phyloP scores from a whole-genome alignment of 371 early-diverging fungal genomes.

The Apophysomyces ossiformis region DNA sequence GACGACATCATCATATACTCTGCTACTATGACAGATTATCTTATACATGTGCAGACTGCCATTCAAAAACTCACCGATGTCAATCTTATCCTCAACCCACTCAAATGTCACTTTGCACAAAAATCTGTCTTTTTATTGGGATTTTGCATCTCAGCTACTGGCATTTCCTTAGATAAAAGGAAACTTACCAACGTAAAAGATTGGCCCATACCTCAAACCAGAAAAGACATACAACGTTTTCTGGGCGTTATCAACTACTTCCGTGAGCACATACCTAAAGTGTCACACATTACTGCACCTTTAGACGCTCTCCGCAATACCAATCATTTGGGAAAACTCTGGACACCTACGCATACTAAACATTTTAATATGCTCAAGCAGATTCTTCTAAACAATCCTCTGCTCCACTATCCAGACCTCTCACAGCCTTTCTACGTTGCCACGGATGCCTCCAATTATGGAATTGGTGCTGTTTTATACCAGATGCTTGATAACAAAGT shows the following conservation, averaged over 20 bases:
- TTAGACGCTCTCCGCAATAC: no score
- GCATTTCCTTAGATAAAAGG: conserved; percentile 13
- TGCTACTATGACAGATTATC: neutral
- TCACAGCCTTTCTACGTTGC: conserved; percentile 28
- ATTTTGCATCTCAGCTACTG: conserved; percentile 18
- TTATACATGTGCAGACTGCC: conserved; percentile 8
- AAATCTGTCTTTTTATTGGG: conserved; percentile 15
- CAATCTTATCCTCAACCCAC: conserved; percentile 21
- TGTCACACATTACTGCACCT: no score
- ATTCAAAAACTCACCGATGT: conserved; percentile 16
- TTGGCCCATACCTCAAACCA: conserved; percentile 8
- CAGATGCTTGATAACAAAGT: conserved; percentile 14
- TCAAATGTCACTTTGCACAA: conserved; percentile 24
- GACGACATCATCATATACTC: conserved; percentile 19
- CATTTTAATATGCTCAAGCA: neutral
- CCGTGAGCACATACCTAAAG: no score
- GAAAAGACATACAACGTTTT: conserved; percentile 22
- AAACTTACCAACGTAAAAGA: conserved; percentile 22
- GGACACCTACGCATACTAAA: no score
- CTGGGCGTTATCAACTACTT: conserved; percentile 32
- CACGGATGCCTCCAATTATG: conserved; percentile 42
- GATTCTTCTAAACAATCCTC: conserved; percentile 2
- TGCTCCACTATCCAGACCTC: conserved; percentile 22
- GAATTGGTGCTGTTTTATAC: conserved; percentile 35
- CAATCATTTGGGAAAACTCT: no score